phyloP scores from a whole-genome alignment of 75 land plant genomes.

The Isoetes taiwanensis region DNA sequence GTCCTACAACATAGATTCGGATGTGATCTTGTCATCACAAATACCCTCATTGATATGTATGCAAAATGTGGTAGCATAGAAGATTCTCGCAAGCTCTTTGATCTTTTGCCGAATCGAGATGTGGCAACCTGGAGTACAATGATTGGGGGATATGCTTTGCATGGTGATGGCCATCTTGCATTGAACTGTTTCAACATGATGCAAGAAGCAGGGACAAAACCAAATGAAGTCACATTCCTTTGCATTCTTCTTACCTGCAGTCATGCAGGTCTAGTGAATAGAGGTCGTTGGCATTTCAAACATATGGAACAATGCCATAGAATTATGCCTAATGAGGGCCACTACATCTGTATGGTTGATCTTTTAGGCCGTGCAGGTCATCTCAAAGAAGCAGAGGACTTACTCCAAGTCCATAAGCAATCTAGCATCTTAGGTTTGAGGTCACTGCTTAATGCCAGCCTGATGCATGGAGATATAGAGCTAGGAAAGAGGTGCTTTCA shows the following conservation, averaged over 20 bases:
- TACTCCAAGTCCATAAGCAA: constrained; percentile 28
- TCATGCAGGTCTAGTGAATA: constrained; percentile 37
- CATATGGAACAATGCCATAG: constrained; percentile 19
- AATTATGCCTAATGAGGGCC: constrained; percentile 20
- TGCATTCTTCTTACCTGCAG: constrained; percentile 21
- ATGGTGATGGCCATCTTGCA: constrained; percentile 18
- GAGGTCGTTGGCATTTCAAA: constrained; percentile 29
- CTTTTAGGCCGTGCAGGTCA: constrained; percentile 30
- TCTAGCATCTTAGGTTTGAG: constrained; percentile 28
- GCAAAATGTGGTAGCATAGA: constrained; percentile 37
- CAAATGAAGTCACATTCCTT: constrained; percentile 24
- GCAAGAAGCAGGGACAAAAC: constrained; percentile 7
- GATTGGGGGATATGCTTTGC: constrained; percentile 26
- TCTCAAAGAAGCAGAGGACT: constrained; percentile 19
- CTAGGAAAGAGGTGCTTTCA: constrained; percentile 13
- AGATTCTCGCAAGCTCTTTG: constrained; percentile 24
- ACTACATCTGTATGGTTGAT: constrained; percentile 37
- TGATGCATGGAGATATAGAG: constrained; percentile 16
- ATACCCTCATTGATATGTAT: constrained; percentile 50
- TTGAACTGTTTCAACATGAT: constrained; percentile 12
- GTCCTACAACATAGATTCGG: constrained; percentile 7
- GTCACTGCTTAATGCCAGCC: constrained; percentile 31
- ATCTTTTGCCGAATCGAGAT: constrained; percentile 11
- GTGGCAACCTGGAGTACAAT: constrained; percentile 33
- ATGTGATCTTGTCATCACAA: constrained; percentile 11